These are phyloP conservation scores for Aureobasidium sp. DNA, from an alignment of 2,329 filamentous ascomycete genomes.

Conservation along the genomic window DNA sequence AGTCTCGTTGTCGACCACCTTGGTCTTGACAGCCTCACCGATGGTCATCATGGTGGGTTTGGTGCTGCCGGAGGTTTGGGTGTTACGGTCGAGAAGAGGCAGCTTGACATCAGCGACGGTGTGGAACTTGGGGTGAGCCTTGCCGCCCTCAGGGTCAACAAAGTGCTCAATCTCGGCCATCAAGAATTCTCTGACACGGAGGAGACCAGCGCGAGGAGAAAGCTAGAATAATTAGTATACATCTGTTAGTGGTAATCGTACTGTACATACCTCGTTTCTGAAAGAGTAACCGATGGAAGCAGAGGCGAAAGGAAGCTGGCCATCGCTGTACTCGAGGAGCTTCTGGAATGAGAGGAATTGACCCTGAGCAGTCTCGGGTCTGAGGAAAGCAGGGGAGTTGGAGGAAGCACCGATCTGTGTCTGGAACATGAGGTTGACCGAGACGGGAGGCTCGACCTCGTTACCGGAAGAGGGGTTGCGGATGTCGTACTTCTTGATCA, in stretches of 20 bases:
- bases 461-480: constrained; percentile 76
- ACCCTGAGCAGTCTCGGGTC: constrained; percentile 94
- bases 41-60: constrained; percentile 65
- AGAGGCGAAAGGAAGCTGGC: constrained; percentile 92
- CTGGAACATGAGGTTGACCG: constrained; percentile 99
- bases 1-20: constrained; percentile 92
- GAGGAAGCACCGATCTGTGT: constrained; percentile 89
- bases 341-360: constrained; percentile 98
- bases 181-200: constrained; percentile 92
- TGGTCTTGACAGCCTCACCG: constrained; percentile 74
- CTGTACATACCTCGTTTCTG: constrained; percentile 62
- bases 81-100: constrained; percentile 73
- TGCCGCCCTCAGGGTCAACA: constrained; percentile 88
- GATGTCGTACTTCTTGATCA: constrained; percentile 89
- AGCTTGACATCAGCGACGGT: constrained; percentile 81
- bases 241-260: not conserved
- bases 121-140: constrained; percentile 84
- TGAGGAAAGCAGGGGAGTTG: constrained; percentile 75
- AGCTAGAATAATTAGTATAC: constrained; percentile 42
- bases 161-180: constrained; percentile 99
- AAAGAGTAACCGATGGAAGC: constrained; percentile 97
- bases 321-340: constrained; percentile 92
- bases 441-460: constrained; percentile 70
- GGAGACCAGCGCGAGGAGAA: constrained; percentile 80
- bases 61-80: constrained; percentile 82